Base-by-base conservation (phyloP, 2,329 filamentous ascomycete species). In the Mariannaea elegans region DNA sequence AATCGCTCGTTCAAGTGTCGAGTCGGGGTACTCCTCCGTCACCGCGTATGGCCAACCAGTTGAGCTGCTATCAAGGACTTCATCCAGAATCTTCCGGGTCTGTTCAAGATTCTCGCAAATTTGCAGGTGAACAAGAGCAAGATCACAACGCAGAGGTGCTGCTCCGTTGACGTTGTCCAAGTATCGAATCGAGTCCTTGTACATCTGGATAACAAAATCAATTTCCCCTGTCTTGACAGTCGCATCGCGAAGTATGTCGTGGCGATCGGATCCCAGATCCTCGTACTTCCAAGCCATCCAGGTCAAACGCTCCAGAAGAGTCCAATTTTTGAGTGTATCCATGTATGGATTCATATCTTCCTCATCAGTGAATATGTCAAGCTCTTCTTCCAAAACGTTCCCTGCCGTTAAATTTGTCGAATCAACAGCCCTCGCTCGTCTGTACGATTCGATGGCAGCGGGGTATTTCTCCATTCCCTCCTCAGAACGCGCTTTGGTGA, bases 121-220 rank as follows among this genome's bases (percentile, higher is more conserved):
- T 1, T 70, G 44, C 2, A 69, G 24, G 3, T 73, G 63, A 2
- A 63, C 24, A 1, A 50, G 2, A 0, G 66, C 67, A 1, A 73
- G 65, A 0, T 69, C 67, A 1, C 56, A 7, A 0, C 67, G 69
- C 0, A 73, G 27, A 5, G 71, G 72, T 0, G 65, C 62, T 2
- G 58, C 62, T 1, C 69, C 69, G 2, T 71, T 61, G 1, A 73
- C 63, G 19, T 72, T 72, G 1, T 73, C 71, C 5, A 73, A 50
- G 9, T 66, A 69, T 1, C 38, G 23, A 3, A 71, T 68, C 0
- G 61, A 60, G 6, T 71, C 65, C 18, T 69, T n/a, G 10, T 72
- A 72, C 1, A 66, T 52, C 2, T 65, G 45, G 7, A 69, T 45
- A 2, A 73, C 45, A 2, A 72, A 72, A 0, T 63, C 65, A 0